These are phyloP conservation scores for Pseudogymnoascus sp. DNA, from an alignment of 2,329 filamentous ascomycete genomes.

Conservation along the genomic window DNA sequence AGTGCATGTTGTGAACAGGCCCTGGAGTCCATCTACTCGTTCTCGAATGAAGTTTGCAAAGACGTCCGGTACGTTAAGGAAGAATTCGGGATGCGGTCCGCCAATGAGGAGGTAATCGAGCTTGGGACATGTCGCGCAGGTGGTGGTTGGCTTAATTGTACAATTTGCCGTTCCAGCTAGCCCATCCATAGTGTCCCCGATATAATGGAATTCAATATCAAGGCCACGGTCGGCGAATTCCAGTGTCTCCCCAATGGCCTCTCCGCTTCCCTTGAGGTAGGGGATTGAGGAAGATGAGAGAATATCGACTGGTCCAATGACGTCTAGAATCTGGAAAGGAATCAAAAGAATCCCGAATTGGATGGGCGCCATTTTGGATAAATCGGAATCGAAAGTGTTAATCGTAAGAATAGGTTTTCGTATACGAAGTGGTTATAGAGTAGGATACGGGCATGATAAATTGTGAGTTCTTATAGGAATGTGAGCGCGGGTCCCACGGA, in stretches of 20 bases:
- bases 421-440: background rate
- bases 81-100: conserved; percentile 26
- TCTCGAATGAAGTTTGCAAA: conserved; percentile 36
- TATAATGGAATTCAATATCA: conserved; percentile 31
- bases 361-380: conserved; percentile 20
- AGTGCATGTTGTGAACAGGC: conserved; percentile 36
- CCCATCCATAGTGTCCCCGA: conserved; percentile 29
- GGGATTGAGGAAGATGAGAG: conserved; percentile 12
- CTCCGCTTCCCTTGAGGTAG: background rate
- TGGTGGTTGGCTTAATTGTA: conserved; percentile 27
- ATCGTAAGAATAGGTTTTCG: background rate
- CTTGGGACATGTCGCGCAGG: conserved; percentile 31
- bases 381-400: background rate
- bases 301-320: conserved; percentile 23
- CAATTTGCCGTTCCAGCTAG: conserved; percentile 19
- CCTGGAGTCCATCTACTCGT: conserved; percentile 42
- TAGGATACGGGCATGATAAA: background rate
- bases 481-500: background rate
- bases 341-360: conserved; percentile 24
- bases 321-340: conserved; percentile 23
- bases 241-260: background rate
- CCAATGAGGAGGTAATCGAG: conserved; percentile 34
- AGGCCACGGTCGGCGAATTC: conserved; percentile 19
- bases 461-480: background rate
- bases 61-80: conserved; percentile 25